Base-by-base conservation (phyloP, 192 early-diverging fungal species). In the Backusella macrospora region DNA sequence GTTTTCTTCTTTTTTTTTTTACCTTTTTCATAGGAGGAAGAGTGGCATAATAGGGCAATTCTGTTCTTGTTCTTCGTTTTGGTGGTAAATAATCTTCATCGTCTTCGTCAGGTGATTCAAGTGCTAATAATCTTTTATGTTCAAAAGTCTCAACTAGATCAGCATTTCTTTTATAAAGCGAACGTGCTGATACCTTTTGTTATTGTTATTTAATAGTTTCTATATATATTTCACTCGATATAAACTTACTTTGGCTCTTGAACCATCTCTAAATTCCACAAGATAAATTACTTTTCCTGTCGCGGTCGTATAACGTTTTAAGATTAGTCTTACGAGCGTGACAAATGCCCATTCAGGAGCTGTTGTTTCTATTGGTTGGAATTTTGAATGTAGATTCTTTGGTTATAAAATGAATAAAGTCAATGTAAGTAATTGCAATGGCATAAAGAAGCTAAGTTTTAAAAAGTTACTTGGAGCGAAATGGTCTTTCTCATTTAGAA, bases 81-180 rank as follows among this genome's bases (percentile, higher is more conserved):
- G 10, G 26, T 12, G 21, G 21, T 12, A 26, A 0, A 26, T 59
- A 3, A 59, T 59, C 21, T 5, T 26, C 52, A 49, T 8, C 48
- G 5, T 23, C 8, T 59, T 59, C 52, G 12, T 59, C 52, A 4
- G 52, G 52, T 12, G 52, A 59, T 59, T 59, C 52, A 26, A 26
- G 52, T n/a, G 52, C 12, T 23, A 59, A 59, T 59, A 59, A 23
- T 10, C 52, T 59, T 23, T 59, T 59, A 21, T 59, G 52, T 26
- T 59, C 52, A 23, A 59, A 59, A 12, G 13, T 26, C 26, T 59
- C 52, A 10, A 59, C 5, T 23, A 59, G 26, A 12, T 59, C 52
- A 7, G 18, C 52, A 26, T 55, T 55, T 55, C 52, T 55, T 55
- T 55, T 55, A 23, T 55, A 55, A 10, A 55, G 52, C 23, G 52